Conservation (phyloP, 2,329 filamentous ascomycete genomes). For the Ascochyta rabiei region DNA sequence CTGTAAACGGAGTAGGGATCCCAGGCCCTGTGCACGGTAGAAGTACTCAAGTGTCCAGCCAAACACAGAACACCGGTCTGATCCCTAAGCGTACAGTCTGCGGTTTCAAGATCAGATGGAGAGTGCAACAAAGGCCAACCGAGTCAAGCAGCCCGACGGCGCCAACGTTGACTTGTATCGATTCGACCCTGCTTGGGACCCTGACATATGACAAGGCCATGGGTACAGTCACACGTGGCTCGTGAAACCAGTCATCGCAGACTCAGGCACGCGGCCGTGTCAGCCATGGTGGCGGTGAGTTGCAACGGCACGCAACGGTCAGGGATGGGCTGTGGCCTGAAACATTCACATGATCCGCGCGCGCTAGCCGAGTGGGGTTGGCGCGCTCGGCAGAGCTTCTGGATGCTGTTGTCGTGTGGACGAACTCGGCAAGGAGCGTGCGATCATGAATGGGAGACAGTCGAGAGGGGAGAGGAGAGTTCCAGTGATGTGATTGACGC, state of each 20-base stretch:
- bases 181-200: slow-evolving; percentile 1
- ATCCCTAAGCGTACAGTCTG: not conserved
- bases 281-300: slow-evolving; percentile 14
- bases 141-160: not conserved
- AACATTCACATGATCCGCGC: slow-evolving; percentile 17
- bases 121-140: slow-evolving; percentile 2
- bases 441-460: not conserved
- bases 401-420: not conserved
- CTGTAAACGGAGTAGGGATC: not conserved
- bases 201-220: slow-evolving; percentile 14
- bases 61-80: not conserved
- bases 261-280: slow-evolving; percentile 17
- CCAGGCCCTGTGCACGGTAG: not conserved
- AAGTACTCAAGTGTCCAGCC: not conserved
- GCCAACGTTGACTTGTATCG: slow-evolving; percentile 12
- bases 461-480: not conserved
- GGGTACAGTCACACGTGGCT: slow-evolving; percentile 14
- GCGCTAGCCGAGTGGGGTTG: slow-evolving; percentile 5
- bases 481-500: not conserved
- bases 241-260: slow-evolving; percentile 5
- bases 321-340: slow-evolving; percentile 3
- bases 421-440: not conserved
- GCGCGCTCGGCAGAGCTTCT: slow-evolving; percentile 12
- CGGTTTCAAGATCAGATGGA: not conserved
- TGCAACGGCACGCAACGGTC: slow-evolving; percentile 1